Conservation (phyloP, 2,329 filamentous ascomycete genomes). For the Chrysoporthe austroafricana region DNA sequence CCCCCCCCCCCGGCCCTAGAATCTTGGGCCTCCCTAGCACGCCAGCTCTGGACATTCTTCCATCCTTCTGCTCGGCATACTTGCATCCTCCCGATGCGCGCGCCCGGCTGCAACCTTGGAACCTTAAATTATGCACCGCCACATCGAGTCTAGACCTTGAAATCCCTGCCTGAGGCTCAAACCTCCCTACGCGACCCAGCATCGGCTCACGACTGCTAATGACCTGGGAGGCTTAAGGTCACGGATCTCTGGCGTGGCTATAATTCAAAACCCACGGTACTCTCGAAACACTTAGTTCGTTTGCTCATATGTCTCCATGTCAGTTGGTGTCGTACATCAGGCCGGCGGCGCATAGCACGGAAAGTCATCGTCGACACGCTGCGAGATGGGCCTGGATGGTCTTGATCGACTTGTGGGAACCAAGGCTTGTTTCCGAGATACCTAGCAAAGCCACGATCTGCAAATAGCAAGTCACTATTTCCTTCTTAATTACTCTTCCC, state of each 20-base stretch:
- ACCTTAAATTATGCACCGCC: constrained; percentile 2
- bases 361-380: not conserved
- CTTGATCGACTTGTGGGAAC: not conserved
- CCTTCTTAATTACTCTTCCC: not conserved
- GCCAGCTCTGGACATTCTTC: no score
- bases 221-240: not conserved
- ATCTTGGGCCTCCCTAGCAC: no score
- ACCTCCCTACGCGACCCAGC: no score
- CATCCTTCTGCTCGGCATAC: not conserved
- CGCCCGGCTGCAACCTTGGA: not conserved
- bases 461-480: not conserved
- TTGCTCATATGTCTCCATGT: no score
- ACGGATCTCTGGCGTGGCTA: not conserved
- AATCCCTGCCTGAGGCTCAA: not conserved
- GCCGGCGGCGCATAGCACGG: not conserved
- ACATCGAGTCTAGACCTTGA: not conserved
- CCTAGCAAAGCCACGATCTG: not conserved
- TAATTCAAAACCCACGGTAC: no score
- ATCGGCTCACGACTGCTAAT: not conserved
- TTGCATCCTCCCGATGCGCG: not conserved
- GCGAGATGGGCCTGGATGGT: not conserved
- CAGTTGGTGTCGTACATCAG: not conserved
- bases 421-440: not conserved
- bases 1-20: no score
- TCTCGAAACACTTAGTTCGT: no score